These are phyloP conservation scores for Spatholobus suberectus DNA, from an alignment of 306 rosid genomes.

Conservation along the genomic window DNA sequence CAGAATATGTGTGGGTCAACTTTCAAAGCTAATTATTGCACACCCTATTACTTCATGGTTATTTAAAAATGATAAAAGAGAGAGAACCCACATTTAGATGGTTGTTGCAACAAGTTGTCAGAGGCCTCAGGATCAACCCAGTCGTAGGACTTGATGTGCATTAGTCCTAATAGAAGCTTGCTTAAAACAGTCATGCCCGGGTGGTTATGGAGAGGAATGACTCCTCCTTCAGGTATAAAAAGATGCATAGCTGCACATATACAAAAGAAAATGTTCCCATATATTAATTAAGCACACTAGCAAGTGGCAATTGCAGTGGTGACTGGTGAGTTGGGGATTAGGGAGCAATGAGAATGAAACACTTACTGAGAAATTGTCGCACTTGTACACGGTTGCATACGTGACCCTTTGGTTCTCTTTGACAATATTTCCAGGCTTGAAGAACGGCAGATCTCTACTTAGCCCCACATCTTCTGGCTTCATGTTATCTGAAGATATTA, in stretches of 20 bases:
- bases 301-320: not conserved
- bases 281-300: not conserved
- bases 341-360: not conserved
- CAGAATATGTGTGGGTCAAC: not conserved
- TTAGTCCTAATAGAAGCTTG: constrained; percentile 78
- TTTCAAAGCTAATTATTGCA: not conserved
- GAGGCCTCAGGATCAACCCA: constrained; percentile 57
- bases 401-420: constrained; percentile 64
- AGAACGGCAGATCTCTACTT: constrained; percentile 59
- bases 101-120: constrained; percentile 34
- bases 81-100: constrained; percentile 54
- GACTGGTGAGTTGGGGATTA: not conserved
- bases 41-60: not conserved
- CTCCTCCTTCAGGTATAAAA: constrained; percentile 76
- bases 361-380: constrained; percentile 75
- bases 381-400: constrained; percentile 65
- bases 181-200: constrained; percentile 96
- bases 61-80: not conserved
- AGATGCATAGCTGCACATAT: constrained; percentile 65
- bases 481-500: constrained; percentile 58
- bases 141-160: constrained; percentile 89
- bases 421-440: constrained; percentile 57
- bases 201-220: constrained; percentile 91
- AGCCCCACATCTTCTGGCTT: constrained; percentile 76
- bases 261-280: not conserved